Conservation (phyloP, 2,329 filamentous ascomycete genomes). For the Pseudocercospora fijiensis region DNA sequence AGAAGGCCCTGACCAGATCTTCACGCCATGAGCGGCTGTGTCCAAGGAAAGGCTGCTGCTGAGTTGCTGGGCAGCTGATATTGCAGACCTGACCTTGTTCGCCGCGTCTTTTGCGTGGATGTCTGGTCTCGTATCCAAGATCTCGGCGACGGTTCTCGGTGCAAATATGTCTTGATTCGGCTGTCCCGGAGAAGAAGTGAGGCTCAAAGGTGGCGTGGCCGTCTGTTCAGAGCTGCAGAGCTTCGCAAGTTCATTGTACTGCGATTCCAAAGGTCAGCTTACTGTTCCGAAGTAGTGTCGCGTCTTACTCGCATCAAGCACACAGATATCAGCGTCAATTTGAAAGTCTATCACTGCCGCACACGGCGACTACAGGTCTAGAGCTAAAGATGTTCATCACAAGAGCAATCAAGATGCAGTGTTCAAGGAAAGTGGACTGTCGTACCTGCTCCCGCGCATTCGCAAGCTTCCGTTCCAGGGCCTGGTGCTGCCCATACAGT, state of each 20-base stretch:
- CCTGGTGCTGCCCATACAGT: conserved; percentile 45
- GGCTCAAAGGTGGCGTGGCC: conserved; percentile 36
- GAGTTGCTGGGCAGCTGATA: conserved; percentile 25
- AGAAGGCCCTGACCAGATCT: conserved; percentile 37
- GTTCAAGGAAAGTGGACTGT: conserved; percentile 1
- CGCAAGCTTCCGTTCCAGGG: conserved; percentile 49
- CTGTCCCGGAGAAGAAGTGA: conserved; percentile 35
- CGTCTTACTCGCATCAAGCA: conserved; percentile 5
- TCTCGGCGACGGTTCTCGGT: conserved; percentile 36
- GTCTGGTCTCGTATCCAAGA: conserved; percentile 25
- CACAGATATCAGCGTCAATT: conserved; percentile 43
- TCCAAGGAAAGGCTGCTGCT: conserved; percentile 19
- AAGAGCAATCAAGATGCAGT: conserved; percentile 16
- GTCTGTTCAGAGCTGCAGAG: conserved; percentile 28
- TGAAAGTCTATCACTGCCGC: conserved; percentile 49
- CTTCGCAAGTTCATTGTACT: conserved; percentile 39
- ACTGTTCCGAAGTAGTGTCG: background rate
- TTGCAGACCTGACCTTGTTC: conserved; percentile 36
- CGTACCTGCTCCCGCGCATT: conserved; percentile 53
- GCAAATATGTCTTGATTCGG: conserved; percentile 16
- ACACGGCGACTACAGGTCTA: conserved; percentile 51
- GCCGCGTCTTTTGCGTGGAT: conserved; percentile 40
- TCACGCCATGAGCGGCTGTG: conserved; percentile 29
- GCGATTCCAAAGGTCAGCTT: conserved; percentile 21
- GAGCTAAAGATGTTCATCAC: conserved; percentile 49